Percentiles rank a stretch among this genome's conserved stretches.
Evolutionary conservation across 2,329 filamentous ascomycete genomes (phyloP).

Genomic region (Phaeosphaeriaceae sp.): DNA sequence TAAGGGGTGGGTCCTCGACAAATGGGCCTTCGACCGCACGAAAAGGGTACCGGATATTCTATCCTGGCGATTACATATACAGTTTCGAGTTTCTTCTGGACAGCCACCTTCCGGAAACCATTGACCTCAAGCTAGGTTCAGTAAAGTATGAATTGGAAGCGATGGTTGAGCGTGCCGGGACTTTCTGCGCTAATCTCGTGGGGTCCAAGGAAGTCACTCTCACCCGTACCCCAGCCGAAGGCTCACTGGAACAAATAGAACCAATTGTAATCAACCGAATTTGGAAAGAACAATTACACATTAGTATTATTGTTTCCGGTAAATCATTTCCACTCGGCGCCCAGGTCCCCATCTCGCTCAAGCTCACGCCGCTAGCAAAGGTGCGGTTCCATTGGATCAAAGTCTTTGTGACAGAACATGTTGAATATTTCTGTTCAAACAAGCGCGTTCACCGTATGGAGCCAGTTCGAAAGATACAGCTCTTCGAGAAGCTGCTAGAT

Average conservation of each 20-base stretch:
- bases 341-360: slow-evolving; percentile 91
- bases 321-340: slow-evolving; percentile 91
- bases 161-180: slow-evolving; percentile 81
- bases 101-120: slow-evolving; percentile 79
- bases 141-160: slow-evolving; percentile 90
- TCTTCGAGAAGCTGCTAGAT: slow-evolving; percentile 89
- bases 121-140: slow-evolving; percentile 82
- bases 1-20: slow-evolving; percentile 72
- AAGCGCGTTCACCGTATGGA: slow-evolving; percentile 85
- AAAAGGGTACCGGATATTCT: slow-evolving; percentile 86
- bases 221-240: slow-evolving; percentile 83
- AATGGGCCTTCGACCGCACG: slow-evolving; percentile 65
- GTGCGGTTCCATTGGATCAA: slow-evolving; percentile 93
- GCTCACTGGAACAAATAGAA: slow-evolving; percentile 88
- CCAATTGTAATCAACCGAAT: slow-evolving; percentile 91
- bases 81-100: slow-evolving; percentile 86
- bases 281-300: slow-evolving; percentile 95
- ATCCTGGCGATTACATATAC: slow-evolving; percentile 74
- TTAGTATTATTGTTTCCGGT: slow-evolving; percentile 94
- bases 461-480: slow-evolving; percentile 78
- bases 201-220: slow-evolving; percentile 82
- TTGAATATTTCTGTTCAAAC: slow-evolving; percentile 89
- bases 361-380: slow-evolving; percentile 89
- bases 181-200: slow-evolving; percentile 86
- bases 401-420: slow-evolving; percentile 86